Percentiles rank a stretch among this genome's conserved stretches.
Conservation (phyloP, 352 stramenopile genomes). For the Pythium utonaiense region DNA sequence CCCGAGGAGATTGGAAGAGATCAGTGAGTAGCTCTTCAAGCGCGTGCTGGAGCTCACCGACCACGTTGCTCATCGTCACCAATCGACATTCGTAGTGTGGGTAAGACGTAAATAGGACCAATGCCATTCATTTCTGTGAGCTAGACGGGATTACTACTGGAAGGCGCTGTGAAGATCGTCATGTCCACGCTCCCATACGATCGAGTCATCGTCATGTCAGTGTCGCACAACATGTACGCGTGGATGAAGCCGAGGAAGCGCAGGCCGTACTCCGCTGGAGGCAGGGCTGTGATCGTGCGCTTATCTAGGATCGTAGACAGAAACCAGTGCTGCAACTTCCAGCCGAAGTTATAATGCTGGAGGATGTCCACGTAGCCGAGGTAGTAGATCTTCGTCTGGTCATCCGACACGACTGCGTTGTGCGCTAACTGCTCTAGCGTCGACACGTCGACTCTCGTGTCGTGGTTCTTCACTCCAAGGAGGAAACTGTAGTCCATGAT, state of each 20-base stretch:
- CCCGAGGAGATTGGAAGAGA: constrained; percentile 8
- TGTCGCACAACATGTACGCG: constrained; percentile 71
- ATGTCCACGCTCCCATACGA: constrained; percentile 71
- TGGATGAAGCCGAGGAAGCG: constrained; percentile 87
- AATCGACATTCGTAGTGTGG: background rate
- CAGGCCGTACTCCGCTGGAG: constrained; percentile 78
- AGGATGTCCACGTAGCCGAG: constrained; percentile 84
- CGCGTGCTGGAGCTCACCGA: constrained; percentile 3
- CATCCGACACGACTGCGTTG: constrained; percentile 78
- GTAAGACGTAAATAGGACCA: background rate
- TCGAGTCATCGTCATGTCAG: constrained; percentile 46
- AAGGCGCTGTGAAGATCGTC: background rate
- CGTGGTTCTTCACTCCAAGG: constrained; percentile 68
- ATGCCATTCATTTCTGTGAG: background rate
- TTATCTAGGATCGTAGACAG: constrained; percentile 71
- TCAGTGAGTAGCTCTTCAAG: constrained; percentile 15
- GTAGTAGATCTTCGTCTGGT: constrained; percentile 75
- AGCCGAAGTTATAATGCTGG: constrained; percentile 82
- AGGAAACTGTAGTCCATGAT: constrained; percentile 90
- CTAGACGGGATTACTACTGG: background rate
- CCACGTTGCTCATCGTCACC: background rate
- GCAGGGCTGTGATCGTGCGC: constrained; percentile 72
- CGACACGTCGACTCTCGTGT: constrained; percentile 36
- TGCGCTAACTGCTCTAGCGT: constrained; percentile 54
- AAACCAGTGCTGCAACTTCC: constrained; percentile 81